Conservation (phyloP, 164 flowering plant species). For the Brasenia schreberi region DNA sequence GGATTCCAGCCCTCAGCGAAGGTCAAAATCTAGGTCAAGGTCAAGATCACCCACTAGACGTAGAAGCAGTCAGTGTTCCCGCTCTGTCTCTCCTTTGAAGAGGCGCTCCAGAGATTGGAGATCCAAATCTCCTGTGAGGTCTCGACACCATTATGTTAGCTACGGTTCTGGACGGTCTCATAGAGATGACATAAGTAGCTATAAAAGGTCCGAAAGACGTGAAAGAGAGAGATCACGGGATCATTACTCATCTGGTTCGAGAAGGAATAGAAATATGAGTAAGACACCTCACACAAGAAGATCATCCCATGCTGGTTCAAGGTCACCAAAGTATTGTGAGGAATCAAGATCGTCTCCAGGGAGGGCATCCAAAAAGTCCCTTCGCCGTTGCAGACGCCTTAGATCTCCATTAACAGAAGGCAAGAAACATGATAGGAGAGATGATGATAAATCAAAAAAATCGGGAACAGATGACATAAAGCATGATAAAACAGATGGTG, state of each 20-base stretch:
- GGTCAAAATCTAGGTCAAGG: conserved; percentile 61
- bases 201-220: conserved; percentile 45
- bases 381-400: conserved; percentile 3
- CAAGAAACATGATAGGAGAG: neutral
- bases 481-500: conserved; percentile 1
- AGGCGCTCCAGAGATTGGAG: conserved; percentile 44
- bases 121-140: conserved; percentile 72
- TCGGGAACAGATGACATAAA: conserved; percentile 1
- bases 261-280: conserved; percentile 74
- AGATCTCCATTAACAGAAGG: conserved; percentile 9
- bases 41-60: conserved; percentile 40
- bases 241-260: conserved; percentile 38
- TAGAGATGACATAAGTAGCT: conserved; percentile 34
- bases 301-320: conserved; percentile 11
- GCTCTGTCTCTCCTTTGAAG: conserved; percentile 59
- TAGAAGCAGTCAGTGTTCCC: conserved; percentile 49
- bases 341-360: conserved; percentile 10
- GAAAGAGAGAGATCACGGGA: conserved; percentile 41
- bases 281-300: conserved; percentile 49
- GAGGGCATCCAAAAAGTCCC: neutral
- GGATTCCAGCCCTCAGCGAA: conserved; percentile 35
- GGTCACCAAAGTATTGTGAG: conserved; percentile 14
- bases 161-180: conserved; percentile 32
- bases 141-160: conserved; percentile 43
- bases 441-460: neutral